Evolutionary conservation across 2,329 filamentous ascomycete genomes (phyloP).

Genomic region (Fusarium globosum): DNA sequence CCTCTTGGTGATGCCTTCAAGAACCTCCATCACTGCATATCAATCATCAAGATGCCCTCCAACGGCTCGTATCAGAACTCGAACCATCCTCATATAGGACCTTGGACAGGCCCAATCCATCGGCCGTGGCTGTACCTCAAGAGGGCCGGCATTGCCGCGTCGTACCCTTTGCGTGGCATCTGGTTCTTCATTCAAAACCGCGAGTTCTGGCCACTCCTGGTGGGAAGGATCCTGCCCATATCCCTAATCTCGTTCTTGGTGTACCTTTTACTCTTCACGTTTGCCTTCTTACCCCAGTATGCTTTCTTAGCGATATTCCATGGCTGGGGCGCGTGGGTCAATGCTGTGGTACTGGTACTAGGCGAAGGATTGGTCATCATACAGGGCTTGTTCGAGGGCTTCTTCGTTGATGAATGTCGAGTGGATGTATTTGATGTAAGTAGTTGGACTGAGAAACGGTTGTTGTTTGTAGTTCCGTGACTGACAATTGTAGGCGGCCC

Average conservation of each 20-base stretch:
- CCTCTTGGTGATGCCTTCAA: conserved; percentile 28
- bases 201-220: conserved; percentile 85
- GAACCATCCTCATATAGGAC: conserved; percentile 27
- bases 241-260: conserved; percentile 85
- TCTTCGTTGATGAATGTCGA: conserved; percentile 82
- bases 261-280: conserved; percentile 86
- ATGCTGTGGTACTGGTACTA: conserved; percentile 87
- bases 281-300: conserved; percentile 88
- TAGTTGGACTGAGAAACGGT: neutral
- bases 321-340: conserved; percentile 87
- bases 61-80: conserved; percentile 14
- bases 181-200: conserved; percentile 82
- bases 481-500: conserved; percentile 63
- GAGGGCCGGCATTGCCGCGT: conserved; percentile 59
- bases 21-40: neutral
- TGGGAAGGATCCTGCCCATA: conserved; percentile 81
- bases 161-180: conserved; percentile 76
- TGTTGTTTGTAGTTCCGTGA: neutral
- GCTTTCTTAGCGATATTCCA: conserved; percentile 92
- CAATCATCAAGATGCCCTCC: conserved; percentile 31
- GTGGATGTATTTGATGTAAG: conserved; percentile 87
- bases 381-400: conserved; percentile 77
- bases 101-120: conserved; percentile 43
- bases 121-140: conserved; percentile 56
- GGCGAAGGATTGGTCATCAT: conserved; percentile 82